Conservation (phyloP, 78 protist genomes). For the Polysphondylium violaceum region DNA sequence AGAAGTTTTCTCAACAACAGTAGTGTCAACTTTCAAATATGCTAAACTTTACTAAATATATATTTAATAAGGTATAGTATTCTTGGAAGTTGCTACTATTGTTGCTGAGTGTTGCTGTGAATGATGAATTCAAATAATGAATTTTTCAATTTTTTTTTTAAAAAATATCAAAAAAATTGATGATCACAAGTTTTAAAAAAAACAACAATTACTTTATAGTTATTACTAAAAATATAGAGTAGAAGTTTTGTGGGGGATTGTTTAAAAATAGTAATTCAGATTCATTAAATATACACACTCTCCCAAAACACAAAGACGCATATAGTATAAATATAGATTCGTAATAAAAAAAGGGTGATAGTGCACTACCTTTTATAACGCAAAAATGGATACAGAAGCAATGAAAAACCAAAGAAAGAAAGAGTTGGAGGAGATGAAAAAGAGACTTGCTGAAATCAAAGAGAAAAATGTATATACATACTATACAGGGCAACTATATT, state of each 20-base stretch:
- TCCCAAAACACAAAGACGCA: too few relatives aligned
- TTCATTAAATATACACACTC: background rate
- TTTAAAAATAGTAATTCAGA: background rate
- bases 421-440: conserved; percentile 77
- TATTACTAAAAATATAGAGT: background rate
- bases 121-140: too few relatives aligned
- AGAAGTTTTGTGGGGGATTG: background rate
- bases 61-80: too few relatives aligned
- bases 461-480: conserved; percentile 29
- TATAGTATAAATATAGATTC: background rate
- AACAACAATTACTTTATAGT: background rate
- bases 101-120: too few relatives aligned
- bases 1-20: too few relatives aligned
- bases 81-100: too few relatives aligned
- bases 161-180: too few relatives aligned
- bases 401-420: conserved; percentile 45
- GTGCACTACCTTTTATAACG: background rate
- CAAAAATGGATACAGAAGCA: conserved; percentile 51
- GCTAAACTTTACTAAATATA: too few relatives aligned
- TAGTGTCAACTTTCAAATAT: too few relatives aligned
- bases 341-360: background rate
- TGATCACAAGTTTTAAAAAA: too few relatives aligned
- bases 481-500: background rate
- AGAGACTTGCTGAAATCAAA: conserved; percentile 49
- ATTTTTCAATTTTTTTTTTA: too few relatives aligned